These are phyloP conservation scores for Yamadazyma membranifaciens DNA, from an alignment of 1,139 yeast genomes.

Conservation along the genomic window DNA sequence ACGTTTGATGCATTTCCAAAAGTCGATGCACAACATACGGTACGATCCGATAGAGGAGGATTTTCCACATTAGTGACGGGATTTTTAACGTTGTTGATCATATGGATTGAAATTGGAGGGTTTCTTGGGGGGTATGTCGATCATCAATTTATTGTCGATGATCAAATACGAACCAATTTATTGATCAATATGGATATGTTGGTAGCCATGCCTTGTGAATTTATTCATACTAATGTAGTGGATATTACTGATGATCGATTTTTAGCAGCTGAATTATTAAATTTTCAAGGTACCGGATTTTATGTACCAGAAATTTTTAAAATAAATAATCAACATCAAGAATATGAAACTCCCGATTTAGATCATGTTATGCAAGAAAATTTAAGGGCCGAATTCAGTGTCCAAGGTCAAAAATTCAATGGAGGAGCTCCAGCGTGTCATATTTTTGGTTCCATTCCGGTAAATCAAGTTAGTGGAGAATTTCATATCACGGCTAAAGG, in stretches of 20 bases:
- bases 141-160: slow-evolving; percentile 74
- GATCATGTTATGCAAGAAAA: slow-evolving; percentile 66
- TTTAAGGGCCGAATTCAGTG: slow-evolving; percentile 59
- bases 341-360: slow-evolving; percentile 60
- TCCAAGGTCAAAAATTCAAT: slow-evolving; percentile 36
- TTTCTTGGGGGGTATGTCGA: slow-evolving; percentile 81
- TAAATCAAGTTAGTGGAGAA: slow-evolving; percentile 82
- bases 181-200: slow-evolving; percentile 76
- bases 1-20: slow-evolving; percentile 92
- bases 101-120: slow-evolving; percentile 88
- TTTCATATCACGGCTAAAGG: slow-evolving; percentile 82
- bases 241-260: slow-evolving; percentile 78
- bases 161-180: slow-evolving; percentile 56
- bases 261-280: slow-evolving; percentile 72
- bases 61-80: slow-evolving; percentile 66
- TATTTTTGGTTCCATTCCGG: slow-evolving; percentile 82
- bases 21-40: slow-evolving; percentile 73
- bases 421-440: slow-evolving; percentile 80
- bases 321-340: slow-evolving; percentile 43
- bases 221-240: slow-evolving; percentile 68
- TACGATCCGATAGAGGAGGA: slow-evolving; percentile 76
- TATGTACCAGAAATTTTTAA: slow-evolving; percentile 48
- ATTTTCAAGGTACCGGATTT: slow-evolving; percentile 61
- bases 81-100: slow-evolving; percentile 58
- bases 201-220: slow-evolving; percentile 82